Evolutionary conservation across 768 basidiomycete species (phyloP).

Genomic region (Megacollybia marginata): DNA sequence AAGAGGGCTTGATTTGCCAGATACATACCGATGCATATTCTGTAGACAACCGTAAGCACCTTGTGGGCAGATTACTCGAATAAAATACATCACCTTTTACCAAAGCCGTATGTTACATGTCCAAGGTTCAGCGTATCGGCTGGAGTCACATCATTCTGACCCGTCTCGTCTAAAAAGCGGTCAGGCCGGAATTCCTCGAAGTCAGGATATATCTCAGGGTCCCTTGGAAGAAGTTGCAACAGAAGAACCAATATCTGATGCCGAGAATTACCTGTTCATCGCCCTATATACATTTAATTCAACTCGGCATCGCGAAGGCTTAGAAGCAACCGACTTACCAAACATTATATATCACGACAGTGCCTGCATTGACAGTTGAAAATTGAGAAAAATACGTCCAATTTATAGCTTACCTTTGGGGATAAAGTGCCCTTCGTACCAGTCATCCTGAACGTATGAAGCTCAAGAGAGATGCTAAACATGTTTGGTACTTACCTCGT

Average conservation of each 20-base stretch:
- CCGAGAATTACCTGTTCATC: background rate
- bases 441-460: background rate
- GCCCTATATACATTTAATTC: background rate
- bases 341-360: background rate
- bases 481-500: too few relatives aligned
- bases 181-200: constrained; percentile 1
- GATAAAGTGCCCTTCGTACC: background rate
- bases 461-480: background rate
- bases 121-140: background rate
- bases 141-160: background rate
- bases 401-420: background rate
- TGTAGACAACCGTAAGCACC: constrained; percentile 2
- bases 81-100: background rate
- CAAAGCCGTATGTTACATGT: background rate
- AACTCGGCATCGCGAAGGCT: too few relatives aligned
- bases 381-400: too few relatives aligned
- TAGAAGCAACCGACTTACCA: background rate
- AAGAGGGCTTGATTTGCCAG: constrained; percentile 26
- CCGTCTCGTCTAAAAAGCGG: background rate
- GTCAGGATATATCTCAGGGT: background rate
- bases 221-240: background rate
- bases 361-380: too few relatives aligned
- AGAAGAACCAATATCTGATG: too few relatives aligned
- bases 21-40: constrained; percentile 25
- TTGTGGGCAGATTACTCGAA: too few relatives aligned